Evolutionary conservation across 768 basidiomycete genomes (phyloP).

Genomic region (Lentinula detonsa): DNA sequence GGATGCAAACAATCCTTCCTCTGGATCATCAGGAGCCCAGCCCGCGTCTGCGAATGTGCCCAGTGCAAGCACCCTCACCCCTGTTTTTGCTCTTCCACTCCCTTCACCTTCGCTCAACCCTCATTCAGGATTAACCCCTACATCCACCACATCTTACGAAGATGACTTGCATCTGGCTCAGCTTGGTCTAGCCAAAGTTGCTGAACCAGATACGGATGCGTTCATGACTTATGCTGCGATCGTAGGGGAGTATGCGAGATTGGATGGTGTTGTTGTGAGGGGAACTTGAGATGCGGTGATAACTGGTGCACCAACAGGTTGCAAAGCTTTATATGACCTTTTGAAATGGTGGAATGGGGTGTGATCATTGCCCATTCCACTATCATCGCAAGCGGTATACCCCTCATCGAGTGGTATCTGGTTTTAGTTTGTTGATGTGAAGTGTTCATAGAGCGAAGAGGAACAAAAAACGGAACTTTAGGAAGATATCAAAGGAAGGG

Average conservation of each 20-base stretch:
- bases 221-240: conserved; percentile 84
- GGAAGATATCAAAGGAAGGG: background rate
- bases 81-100: background rate
- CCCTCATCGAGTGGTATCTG: too few relatives aligned
- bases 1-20: background rate
- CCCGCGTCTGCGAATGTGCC: background rate
- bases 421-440: background rate
- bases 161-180: conserved; percentile 29
- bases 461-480: background rate
- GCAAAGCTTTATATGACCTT: too few relatives aligned
- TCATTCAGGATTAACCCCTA: background rate
- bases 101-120: background rate
- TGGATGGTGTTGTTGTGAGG: conserved; percentile 77
- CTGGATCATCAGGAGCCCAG: background rate
- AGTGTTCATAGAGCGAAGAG: too few relatives aligned
- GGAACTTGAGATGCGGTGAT: conserved; percentile 22
- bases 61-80: background rate
- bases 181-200: conserved; percentile 74
- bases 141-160: background rate
- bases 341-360: too few relatives aligned
- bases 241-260: conserved; percentile 75
- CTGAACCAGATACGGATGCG: conserved; percentile 78
- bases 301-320: background rate
- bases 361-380: too few relatives aligned
- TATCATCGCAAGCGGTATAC: too few relatives aligned